phyloP scores from a whole-genome alignment of 345 rosid genomes.

The Aethionema arabicum region DNA sequence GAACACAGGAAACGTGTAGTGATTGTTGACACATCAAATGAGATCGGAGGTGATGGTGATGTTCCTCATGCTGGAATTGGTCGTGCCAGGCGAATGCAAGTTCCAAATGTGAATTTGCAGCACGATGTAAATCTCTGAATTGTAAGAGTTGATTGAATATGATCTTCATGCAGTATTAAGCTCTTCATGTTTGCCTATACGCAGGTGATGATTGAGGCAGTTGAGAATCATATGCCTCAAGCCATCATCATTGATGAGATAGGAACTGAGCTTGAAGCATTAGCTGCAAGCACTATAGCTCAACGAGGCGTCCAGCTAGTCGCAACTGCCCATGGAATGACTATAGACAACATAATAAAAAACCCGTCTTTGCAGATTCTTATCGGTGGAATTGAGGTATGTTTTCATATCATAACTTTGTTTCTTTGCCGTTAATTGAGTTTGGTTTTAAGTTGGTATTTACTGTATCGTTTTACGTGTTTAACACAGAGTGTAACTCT shows the following conservation, averaged over 20 bases:
- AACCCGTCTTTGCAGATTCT: conserved; percentile 90
- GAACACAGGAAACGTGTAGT: conserved; percentile 84
- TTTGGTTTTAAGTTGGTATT: neutral
- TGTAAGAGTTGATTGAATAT: neutral
- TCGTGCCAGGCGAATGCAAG: conserved; percentile 98
- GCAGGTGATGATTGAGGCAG: conserved; percentile 98
- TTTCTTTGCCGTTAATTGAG: conserved; percentile 1
- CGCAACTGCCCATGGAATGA: conserved; percentile 95
- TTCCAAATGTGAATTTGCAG: conserved; percentile 88
- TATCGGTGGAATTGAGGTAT: conserved; percentile 94
- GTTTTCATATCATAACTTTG: conserved; percentile 7
- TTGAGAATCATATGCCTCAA: conserved; percentile 99
- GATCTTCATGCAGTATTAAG: conserved; percentile 13
- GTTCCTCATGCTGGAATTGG: conserved; percentile 92
- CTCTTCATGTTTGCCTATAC: neutral
- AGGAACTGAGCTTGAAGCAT: conserved; percentile 95
- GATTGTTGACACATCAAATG: conserved; percentile 86
- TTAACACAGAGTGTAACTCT: conserved; percentile 81
- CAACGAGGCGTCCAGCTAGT: conserved; percentile 98
- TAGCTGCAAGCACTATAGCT: conserved; percentile 96
- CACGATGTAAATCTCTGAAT: conserved; percentile 60
- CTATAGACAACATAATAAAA: conserved; percentile 85
- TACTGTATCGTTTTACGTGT: too few relatives aligned
- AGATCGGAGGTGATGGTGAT: conserved; percentile 98
- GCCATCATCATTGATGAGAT: conserved; percentile 89